Evolutionary conservation across 495 filamentous ascomycete genomes (phyloP), one percentile per base, ranked within the genome.

Genomic region (Rhizodiscina lignyota): DNA sequence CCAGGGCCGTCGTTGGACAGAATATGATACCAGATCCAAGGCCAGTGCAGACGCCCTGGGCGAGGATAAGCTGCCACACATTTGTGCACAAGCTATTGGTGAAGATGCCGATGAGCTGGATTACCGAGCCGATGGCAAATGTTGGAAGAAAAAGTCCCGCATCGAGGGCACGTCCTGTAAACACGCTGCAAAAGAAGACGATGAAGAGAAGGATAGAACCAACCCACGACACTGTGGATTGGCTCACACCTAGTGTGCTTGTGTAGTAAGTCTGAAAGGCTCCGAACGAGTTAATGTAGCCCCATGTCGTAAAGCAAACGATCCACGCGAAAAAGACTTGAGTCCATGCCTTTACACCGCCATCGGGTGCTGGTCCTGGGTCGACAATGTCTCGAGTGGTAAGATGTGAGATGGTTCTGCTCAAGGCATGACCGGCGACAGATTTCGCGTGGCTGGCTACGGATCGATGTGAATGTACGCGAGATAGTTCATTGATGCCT

Each of bases 41-140:
- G 0, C 83, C 82, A 31, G 69, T 69, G 18, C 70, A 74, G 15
- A 89, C 40, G 0, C 83, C 84, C 43, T 92, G 85, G 0, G 85
- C 65, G 0, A 93, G 64, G 34, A 93, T 68, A 0, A 91, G 49
- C 64, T n/a, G n/a, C n/a, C n/a, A n/a, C n/a, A n/a, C n/a, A n/a
- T n/a, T n/a, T n/a, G n/a, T n/a, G n/a, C n/a, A n/a, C n/a, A n/a
- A n/a, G n/a, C n/a, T n/a, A n/a, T n/a, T 79, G 13, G 68, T 65
- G 2, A 72, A 48, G 1, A 73, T 75, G 4, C 77, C 77, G 40
- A 70, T 67, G 53, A 91, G 84, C 32, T 83, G 71, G 33, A 76
- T 73, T 13, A 82, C 43, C 2, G 76, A 31, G 31, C 47, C 47
- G 3, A 42, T n/a, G 26, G 49, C 40, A 20, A 48, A 40, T 17